Evolutionary conservation across 2,329 filamentous ascomycete genomes (phyloP), one percentile per base, ranked within the genome.

Genomic region (Xylariaceae sp.): DNA sequence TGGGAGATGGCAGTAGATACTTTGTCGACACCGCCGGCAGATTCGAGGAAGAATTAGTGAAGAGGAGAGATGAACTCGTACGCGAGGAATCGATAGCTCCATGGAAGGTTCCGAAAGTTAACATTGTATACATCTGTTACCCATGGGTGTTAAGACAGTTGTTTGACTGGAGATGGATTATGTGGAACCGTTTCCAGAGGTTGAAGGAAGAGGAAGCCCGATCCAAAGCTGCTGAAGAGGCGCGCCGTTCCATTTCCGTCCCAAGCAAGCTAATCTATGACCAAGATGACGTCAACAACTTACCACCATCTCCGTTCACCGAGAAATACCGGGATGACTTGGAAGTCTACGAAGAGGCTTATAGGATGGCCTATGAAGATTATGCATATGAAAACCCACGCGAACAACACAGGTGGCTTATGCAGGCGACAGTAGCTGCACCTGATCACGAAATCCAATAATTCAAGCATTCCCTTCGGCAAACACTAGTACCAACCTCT

Each of bases 221-320:
- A 19, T 24, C 33, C 4, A 24, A 9, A 14, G 58, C 58, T 9
- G 2, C 2, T 21, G 51, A 58, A 41, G 58, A 51, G 33, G 58
- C 55, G 2, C 29, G 14, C 4, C 50, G 37, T 40, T 55, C 47
- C 9, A 56, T 59, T 9, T 44, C 58, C 21, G 39, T 61, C n/a
- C 55, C 58, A 4, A 34, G 7, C 9, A 29, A 33, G 14, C 51
- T 12, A 3, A 28, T 58, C 19, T 28, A 45, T 16, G n/a, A n/a
- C n/a, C n/a, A n/a, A n/a, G n/a, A n/a, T n/a, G 7, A 39, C 1
- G 6, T 9, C 33, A 12, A 37, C 4, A 7, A 36, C 31, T n/a
- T 17, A 8, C 54, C 49, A n/a, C 45, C 26, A 44, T 61, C 58
- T 45, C 47, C 47, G 11, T 61, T 50, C 28, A 55, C 21, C 31